Evolutionary conservation across 768 basidiomycete species (phyloP).

Genomic region (Termitomyces heimii): DNA sequence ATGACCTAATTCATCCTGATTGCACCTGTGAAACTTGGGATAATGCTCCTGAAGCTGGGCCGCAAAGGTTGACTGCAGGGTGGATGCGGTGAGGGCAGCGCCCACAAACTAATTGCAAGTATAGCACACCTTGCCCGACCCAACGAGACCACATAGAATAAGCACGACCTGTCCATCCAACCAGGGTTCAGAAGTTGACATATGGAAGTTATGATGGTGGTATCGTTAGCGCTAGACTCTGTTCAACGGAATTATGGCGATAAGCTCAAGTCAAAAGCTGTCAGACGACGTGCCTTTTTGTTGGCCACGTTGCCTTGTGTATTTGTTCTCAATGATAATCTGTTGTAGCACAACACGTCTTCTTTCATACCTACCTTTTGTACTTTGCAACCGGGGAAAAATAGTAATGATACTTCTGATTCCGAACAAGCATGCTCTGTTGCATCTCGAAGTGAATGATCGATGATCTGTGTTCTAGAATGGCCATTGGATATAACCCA

Average conservation of each 20-base stretch:
- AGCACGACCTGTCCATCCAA: slow-evolving; percentile 47
- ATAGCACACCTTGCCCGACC: slow-evolving; percentile 59
- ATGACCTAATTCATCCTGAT: slow-evolving; percentile 75
- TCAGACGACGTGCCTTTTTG: not conserved
- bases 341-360: not conserved
- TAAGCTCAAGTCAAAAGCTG: not conserved
- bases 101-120: not conserved
- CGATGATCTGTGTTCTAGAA: not conserved
- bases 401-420: not conserved
- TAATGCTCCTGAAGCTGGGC: slow-evolving; percentile 55
- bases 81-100: not conserved
- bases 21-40: slow-evolving; percentile 64
- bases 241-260: not conserved
- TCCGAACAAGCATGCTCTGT: not conserved
- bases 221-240: not conserved
- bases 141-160: slow-evolving; percentile 70
- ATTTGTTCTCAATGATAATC: not conserved
- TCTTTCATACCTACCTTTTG: not conserved
- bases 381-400: not conserved
- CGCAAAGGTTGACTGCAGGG: slow-evolving; percentile 56
- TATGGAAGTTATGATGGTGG: not conserved
- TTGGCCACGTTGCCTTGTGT: not conserved
- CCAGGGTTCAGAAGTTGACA: slow-evolving; percentile 15
- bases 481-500: not conserved
- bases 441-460: not conserved